These are phyloP conservation scores for Claviceps digitariae DNA, from an alignment of 2,329 filamentous ascomycete species.

Conservation along the genomic window DNA sequence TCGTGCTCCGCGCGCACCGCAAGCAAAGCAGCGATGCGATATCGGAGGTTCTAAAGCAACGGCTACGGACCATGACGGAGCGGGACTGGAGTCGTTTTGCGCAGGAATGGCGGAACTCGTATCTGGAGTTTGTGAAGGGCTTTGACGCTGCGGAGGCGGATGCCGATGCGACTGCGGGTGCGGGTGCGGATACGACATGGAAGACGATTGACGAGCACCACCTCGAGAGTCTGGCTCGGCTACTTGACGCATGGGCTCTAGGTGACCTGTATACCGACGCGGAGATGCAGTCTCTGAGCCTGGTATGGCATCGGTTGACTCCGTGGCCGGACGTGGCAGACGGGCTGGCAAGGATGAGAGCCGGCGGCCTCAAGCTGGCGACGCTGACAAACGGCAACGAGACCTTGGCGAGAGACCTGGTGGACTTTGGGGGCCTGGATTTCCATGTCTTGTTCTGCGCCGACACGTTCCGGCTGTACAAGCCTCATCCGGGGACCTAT, in stretches of 20 bases:
- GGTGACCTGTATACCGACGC: constrained; percentile 45
- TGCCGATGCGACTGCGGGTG: too few relatives aligned
- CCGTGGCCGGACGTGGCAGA: constrained; percentile 52
- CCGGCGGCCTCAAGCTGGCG: constrained; percentile 35
- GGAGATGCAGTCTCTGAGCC: constrained; percentile 50
- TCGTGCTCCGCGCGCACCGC: constrained; percentile 35
- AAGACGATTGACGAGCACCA: constrained; percentile 64
- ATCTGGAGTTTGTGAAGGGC: constrained; percentile 43
- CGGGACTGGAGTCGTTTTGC: constrained; percentile 52
- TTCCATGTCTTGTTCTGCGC: constrained; percentile 52
- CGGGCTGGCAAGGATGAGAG: constrained; percentile 43
- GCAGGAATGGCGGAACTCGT: constrained; percentile 55
- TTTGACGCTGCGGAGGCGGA: constrained; percentile 29
- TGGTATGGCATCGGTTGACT: constrained; percentile 57
- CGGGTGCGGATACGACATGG: constrained; percentile 33
- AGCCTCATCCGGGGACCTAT: constrained; percentile 57
- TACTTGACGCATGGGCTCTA: constrained; percentile 44
- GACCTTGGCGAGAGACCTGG: constrained; percentile 51
- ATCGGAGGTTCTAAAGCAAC: constrained; percentile 30
- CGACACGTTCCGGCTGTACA: constrained; percentile 62
- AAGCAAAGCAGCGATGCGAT: constrained; percentile 33
- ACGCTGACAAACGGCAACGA: constrained; percentile 67
- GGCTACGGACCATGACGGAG: constrained; percentile 35
- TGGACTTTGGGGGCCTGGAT: constrained; percentile 40
- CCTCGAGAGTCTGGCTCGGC: constrained; percentile 41